Conservation (phyloP, 768 basidiomycete genomes). For the Albatrellus ellisii region DNA sequence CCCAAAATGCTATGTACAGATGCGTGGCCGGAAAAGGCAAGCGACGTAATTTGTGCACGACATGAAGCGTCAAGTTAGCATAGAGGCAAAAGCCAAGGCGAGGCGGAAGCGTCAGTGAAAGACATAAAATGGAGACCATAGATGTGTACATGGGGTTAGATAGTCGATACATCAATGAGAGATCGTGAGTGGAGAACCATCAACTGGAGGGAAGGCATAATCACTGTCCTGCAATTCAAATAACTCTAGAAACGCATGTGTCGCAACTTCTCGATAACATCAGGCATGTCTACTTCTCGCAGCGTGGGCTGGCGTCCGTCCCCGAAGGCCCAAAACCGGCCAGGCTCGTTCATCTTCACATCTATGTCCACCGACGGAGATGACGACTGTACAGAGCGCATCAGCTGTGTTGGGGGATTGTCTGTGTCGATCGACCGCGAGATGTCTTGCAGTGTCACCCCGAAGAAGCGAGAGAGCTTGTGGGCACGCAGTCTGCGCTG, state of each 20-base stretch:
- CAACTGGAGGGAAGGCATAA: too few species aligned
- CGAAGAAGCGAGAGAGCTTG: conserved; percentile 46
- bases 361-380: conserved; percentile 3
- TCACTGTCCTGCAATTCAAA: background rate
- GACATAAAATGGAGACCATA: too few species aligned
- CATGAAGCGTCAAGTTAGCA: too few species aligned
- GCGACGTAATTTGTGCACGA: too few species aligned
- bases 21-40: too few species aligned
- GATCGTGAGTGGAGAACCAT: conserved; percentile 8
- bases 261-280: conserved; percentile 11
- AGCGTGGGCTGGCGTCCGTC: background rate
- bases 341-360: conserved; percentile 7
- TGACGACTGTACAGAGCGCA: background rate
- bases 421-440: conserved; percentile 7
- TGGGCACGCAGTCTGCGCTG: conserved; percentile 32
- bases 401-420: background rate
- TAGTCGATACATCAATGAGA: background rate
- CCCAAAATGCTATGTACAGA: too few species aligned
- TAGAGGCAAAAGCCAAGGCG: too few species aligned
- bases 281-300: conserved; percentile 8
- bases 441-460: conserved; percentile 36
- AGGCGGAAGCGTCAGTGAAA: too few species aligned
- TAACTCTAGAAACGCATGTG: conserved; percentile 10
- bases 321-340: conserved; percentile 8
- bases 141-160: background rate